Evolutionary conservation across 805 yeast genomes (phyloP), one percentile per base, ranked within the genome.

Genomic region (Schwanniomyces occidentalis): DNA sequence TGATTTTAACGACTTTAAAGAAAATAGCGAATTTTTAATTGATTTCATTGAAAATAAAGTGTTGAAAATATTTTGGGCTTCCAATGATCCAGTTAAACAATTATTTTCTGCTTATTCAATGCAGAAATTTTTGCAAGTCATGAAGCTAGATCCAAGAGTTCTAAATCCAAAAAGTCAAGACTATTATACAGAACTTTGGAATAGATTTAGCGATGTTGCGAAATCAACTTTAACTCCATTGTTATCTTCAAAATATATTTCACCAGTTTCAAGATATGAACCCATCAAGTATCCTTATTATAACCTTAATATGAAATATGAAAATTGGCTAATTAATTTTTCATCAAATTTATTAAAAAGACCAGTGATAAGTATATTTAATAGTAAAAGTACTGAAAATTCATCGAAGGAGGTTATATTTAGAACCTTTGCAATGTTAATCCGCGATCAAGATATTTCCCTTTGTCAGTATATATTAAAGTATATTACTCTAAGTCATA

Each of bases 11-110:
- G 80, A 78, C 29, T 69, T 66, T 16, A 56, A 54, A 4, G 96
- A 90, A 47, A 75, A 76, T n/a, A 65, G 76, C 2, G 69, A 66
- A 8, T 87, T 91, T 49, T 67, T 88, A 20, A 64, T 76, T 3
- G 69, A 73, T 46, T 77, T 90, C 31, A 65, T 90, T 21, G 82
- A 85, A 40, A 72, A 75, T 35, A 70, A 78, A 39, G 68, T 93
- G n/a, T 83, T 90, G 6, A 88, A 86, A 21, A 78, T 88, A 1
- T 90, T 89, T 58, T 82, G 95, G 79, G 89, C 96, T 0, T 83
- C 96, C 2, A 85, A 83, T 21, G 89, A 89, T 51, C 96, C 98
- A 0, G 75, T 78, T 15, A 77, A 79, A 31, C 99, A 93, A 56
- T 69, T 85, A 38, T 85, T 83, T 51, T 71, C 89, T 22, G 96